Conservation (phyloP, 1,284 basidiomycete species). For the Agaricales sp. region DNA sequence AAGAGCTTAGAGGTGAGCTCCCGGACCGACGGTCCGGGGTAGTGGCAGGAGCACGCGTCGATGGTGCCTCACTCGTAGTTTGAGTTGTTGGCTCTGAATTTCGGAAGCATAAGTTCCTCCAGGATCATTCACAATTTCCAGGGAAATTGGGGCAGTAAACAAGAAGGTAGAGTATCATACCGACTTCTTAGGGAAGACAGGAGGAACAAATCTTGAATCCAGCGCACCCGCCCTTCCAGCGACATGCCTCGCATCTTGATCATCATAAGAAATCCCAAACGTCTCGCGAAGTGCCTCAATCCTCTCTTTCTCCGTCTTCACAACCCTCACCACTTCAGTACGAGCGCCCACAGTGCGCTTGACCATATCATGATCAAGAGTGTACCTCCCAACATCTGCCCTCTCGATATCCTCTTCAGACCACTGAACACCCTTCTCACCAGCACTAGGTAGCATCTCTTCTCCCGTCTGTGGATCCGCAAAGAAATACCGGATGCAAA, state of each 20-base stretch:
- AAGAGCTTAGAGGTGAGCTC: too few relatives aligned
- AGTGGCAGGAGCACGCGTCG: too few relatives aligned
- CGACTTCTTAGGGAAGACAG: background rate
- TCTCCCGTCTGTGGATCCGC: constrained; percentile 14
- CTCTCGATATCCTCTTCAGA: constrained; percentile 6
- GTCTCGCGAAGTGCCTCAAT: constrained; percentile 20
- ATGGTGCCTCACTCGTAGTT: too few relatives aligned
- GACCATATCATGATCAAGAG: constrained; percentile 19
- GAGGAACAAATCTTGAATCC: background rate
- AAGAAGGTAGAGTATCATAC: background rate
- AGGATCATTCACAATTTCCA: too few relatives aligned
- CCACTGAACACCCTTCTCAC: constrained; percentile 7
- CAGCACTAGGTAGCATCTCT: constrained; percentile 10
- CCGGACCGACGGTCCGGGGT: too few relatives aligned
- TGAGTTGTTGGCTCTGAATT: too few relatives aligned
- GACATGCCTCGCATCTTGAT: constrained; percentile 16
- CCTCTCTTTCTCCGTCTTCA: constrained; percentile 22
- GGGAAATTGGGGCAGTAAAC: too few relatives aligned
- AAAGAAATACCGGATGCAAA: constrained; percentile 19
- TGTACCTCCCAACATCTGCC: constrained; percentile 18
- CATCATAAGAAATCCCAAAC: constrained; percentile 19
- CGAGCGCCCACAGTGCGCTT: constrained; percentile 17
- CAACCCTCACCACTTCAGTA: constrained; percentile 15
- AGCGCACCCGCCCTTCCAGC: constrained; percentile 10
- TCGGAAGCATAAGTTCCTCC: too few relatives aligned